phyloP scores from a whole-genome alignment of 208 protist species.

The Trypanosoma boissoni region DNA sequence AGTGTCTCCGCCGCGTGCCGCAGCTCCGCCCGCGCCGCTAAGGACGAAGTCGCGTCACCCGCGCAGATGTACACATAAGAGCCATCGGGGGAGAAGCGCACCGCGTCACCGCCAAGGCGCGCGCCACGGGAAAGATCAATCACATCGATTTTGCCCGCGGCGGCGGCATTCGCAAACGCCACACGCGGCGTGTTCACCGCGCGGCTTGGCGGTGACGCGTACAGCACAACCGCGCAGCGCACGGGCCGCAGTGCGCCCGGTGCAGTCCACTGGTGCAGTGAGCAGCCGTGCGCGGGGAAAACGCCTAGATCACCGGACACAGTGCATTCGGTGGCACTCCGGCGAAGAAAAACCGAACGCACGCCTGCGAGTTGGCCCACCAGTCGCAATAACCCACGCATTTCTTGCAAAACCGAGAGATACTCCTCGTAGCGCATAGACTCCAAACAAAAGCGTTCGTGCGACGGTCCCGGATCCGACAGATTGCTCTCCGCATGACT shows the following conservation, averaged over 20 bases:
- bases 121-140: neutral
- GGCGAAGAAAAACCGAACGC: slow-evolving; percentile 6
- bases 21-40: neutral
- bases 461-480: too few species aligned
- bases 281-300: slow-evolving; percentile 4
- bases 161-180: slow-evolving; percentile 24
- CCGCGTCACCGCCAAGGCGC: slow-evolving; percentile 20
- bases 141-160: too few species aligned
- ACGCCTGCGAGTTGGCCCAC: neutral
- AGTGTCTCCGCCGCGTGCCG: slow-evolving; percentile 8
- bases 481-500: too few species aligned
- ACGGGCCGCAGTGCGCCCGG: neutral
- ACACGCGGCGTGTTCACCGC: neutral
- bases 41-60: slow-evolving; percentile 25
- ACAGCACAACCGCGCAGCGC: slow-evolving; percentile 15
- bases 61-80: slow-evolving; percentile 24
- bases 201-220: slow-evolving; percentile 15
- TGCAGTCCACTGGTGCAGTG: slow-evolving; percentile 13
- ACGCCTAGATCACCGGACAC: neutral
- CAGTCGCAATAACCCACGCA: slow-evolving; percentile 5
- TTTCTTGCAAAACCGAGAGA: slow-evolving; percentile 14
- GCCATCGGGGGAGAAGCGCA: slow-evolving; percentile 27
- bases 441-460: slow-evolving; percentile 13
- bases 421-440: slow-evolving; percentile 4
- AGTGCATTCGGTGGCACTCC: neutral